Evolutionary conservation across 257 asterid genomes (phyloP), one percentile per base, ranked within the genome.

Genomic region (Nyctanthes arbortristis): DNA sequence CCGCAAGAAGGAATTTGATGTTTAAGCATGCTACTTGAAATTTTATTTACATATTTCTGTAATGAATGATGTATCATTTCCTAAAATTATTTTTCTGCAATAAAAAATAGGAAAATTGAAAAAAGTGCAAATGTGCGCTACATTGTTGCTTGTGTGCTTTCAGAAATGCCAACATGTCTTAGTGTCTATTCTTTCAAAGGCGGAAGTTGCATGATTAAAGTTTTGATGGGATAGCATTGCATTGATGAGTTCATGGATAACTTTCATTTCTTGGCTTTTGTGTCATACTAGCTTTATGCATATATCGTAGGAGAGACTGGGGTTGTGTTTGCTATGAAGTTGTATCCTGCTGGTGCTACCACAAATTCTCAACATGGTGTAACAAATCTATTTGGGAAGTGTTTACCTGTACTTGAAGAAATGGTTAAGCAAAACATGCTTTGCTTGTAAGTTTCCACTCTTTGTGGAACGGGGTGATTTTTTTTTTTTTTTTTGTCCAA

Each of bases 261-360:
- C 27, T 47, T 71, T 40, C 63, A 14, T 37, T 68, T 65, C 65
- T 35, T 56, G 60, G 20, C 24, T 16, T 61, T 18, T 43, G 22
- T 63, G 18, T 33, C 7, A 16, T 67, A 57, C 33, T 22, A 34
- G 43, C 29, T 40, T 63, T 66, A 12, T 81, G 76, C 40, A 40
- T 77, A 43, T 64, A n/a, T 66, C 32, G 14, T 80, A 93, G 97
- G 85, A 64, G 90, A 88, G 86, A 88, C 96, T 79, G 91, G 92
- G 69, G 82, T 78, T 34, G 84, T 93, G 67, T 85, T 59, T 80
- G 97, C 83, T 68, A 97, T 93, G 76, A 93, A 93, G 82, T 81
- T 93, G 80, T 93, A 93, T 77, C 98, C 98, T 67, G 98, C 97
- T 73, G 98, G 98, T 65, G 97, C 99, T 20, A 93, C 99, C 61